Evolutionary conservation across 1,139 yeast species (phyloP), one percentile per base, ranked within the genome.

Genomic region (Yamadazyma sp.): DNA sequence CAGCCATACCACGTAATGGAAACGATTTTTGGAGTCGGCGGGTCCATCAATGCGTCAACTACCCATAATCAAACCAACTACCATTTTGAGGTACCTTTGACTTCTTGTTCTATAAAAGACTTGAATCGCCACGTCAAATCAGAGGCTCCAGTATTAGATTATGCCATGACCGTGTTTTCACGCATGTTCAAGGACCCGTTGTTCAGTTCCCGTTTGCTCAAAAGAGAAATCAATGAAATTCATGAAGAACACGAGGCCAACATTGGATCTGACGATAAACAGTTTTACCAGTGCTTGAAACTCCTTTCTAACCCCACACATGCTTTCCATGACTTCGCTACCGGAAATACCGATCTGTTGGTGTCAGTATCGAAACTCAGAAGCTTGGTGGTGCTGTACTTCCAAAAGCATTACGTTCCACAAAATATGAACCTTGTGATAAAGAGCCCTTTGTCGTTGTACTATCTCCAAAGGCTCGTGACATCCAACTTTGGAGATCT

Each of bases 221-320:
- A 64, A 30, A 64, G 68, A 41, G 92, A 85, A 56, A 63, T 82
- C 0, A 58, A 63, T 37, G 79, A 85, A 0, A 70, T 85, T 12
- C 76, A 83, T 47, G 79, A 78, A 49, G 92, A 85, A 48, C 90
- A 84, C 52, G 59, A 58, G 3, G 65, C 70, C 5, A 84, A 84
- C 46, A 56, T 67, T 12, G 49, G 63, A 2, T 59, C 64, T 4
- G 18, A 51, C 0, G 67, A 64, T 13, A 81, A 82, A 49, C 56
- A 76, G 0, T 50, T 80, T 23, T 79, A 71, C 45, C 88, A 84
- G 46, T 84, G 80, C 0, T 52, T 76, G n/a, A 68, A 80, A 39
- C 45, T 79, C 8, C 48, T 82, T 13, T 66, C 84, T 2, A 62
- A 63, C 38, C 37, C 54, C 1, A 26, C 48, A 0, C 82, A 73